Base-by-base conservation (phyloP, 2,329 filamentous ascomycete species). In the Ambrosiella cleistominuta region DNA sequence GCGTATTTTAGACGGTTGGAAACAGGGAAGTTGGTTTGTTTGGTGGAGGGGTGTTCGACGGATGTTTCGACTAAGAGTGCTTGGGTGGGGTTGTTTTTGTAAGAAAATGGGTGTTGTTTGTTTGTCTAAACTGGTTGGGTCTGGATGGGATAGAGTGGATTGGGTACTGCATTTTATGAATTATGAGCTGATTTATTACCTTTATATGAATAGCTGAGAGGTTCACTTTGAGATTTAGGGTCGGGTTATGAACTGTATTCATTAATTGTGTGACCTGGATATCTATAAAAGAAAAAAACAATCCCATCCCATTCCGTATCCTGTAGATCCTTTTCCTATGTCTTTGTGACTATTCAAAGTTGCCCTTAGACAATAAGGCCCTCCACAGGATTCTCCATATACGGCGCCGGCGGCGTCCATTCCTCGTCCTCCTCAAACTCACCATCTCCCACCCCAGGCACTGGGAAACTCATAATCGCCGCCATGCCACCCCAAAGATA, bases 401-500 rank as follows among this genome's bases (percentile, higher is more conserved):
- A 58, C 36, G 40, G 55, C 42, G 57, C 54, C 7, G 45, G 37
- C 8, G 45, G 42, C 17, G 51, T 17, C 12, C 42, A 36, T 8
- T 62, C 66, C 3, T 61, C 65, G 9, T 66, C 70, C 1, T 72
- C 72, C 4, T 74, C 73, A 7, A 72, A 73, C 2, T 73, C 81
- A 1, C 85, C 82, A 39, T 90, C 83, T 62, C 95, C 87, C 50
- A 94, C 73, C 63, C 94, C 89, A 15, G 80, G 72, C 42, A 97
- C 77, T 0, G 93, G 90, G 68, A 90, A 98, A 11, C 91, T 96
- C 62, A 96, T 72, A 36, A 96, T 85, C 1, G 89, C 89, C 13
- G 91, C 93, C 62, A 98, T 85, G 15, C 89, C 86, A 1, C 93
- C 90, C 61, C 97, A 69, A 11, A 83, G 85, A 63, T 90, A 87